These are phyloP conservation scores for Xylariaceae sp. DNA, from an alignment of 2,329 filamentous ascomycete genomes.

Conservation along the genomic window DNA sequence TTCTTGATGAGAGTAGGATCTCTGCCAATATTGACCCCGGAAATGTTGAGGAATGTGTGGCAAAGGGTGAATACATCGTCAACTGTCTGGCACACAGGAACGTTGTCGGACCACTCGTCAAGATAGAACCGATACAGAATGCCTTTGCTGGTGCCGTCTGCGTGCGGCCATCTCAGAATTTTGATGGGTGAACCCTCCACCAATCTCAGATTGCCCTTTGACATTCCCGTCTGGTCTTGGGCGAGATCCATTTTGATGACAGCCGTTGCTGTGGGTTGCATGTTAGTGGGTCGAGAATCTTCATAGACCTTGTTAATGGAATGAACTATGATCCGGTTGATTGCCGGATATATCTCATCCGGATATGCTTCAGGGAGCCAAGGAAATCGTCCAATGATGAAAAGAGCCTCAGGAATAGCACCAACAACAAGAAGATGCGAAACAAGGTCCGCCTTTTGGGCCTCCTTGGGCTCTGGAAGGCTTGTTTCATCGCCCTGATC, in stretches of 20 bases:
- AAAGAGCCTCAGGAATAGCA: conserved; percentile 89
- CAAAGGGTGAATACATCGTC: conserved; percentile 91
- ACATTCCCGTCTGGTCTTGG: conserved; percentile 68
- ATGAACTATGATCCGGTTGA: conserved; percentile 85
- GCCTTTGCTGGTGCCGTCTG: conserved; percentile 80
- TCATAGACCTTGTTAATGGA: conserved; percentile 76
- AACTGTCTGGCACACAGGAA: conserved; percentile 87
- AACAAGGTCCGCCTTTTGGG: conserved; percentile 82
- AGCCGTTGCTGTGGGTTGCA: conserved; percentile 42
- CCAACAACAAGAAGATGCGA: conserved; percentile 89
- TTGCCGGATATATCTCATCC: conserved; percentile 74
- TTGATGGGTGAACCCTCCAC: conserved; percentile 66
- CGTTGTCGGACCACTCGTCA: conserved; percentile 94
- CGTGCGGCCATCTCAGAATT: conserved; percentile 80
- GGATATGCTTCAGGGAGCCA: conserved; percentile 89
- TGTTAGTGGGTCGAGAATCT: conserved; percentile 44
- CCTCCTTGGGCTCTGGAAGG: conserved; percentile 74
- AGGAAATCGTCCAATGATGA: conserved; percentile 88
- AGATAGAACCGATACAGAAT: conserved; percentile 93
- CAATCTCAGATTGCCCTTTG: conserved; percentile 72
- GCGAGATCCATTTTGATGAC: conserved; percentile 49
- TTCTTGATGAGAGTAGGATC: conserved; percentile 81
- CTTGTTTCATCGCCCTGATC: conserved; percentile 54
- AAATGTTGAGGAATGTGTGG: conserved; percentile 80
- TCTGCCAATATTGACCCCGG: conserved; percentile 87